Conservation (phyloP, 169 alveolate genomes). For the Besnoitia besnoiti region DNA sequence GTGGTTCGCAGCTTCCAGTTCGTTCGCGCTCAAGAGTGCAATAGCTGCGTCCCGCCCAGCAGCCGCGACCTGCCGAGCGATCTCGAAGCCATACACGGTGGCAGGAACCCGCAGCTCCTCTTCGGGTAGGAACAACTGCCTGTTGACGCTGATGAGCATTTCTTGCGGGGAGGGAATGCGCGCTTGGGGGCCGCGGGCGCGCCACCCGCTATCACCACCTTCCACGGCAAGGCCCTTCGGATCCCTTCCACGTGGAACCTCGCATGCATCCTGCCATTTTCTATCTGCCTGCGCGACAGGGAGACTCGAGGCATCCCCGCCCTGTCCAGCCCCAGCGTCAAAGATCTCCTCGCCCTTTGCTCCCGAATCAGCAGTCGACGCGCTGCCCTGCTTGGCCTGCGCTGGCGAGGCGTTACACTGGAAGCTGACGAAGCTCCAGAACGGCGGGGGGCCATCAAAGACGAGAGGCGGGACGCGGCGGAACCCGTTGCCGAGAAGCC, state of each 20-base stretch:
- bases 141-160: neutral
- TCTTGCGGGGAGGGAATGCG: neutral
- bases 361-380: too few relatives aligned
- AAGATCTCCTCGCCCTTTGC: too few relatives aligned
- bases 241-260: too few relatives aligned
- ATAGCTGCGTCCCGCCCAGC: conserved; percentile 18
- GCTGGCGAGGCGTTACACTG: too few relatives aligned
- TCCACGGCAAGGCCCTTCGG: too few relatives aligned
- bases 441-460: neutral
- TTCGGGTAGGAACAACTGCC: neutral
- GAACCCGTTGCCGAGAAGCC: neutral
- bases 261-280: too few relatives aligned
- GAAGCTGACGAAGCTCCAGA: conserved; percentile 23
- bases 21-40: neutral
- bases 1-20: neutral
- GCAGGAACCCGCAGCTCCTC: neutral
- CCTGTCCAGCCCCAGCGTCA: too few relatives aligned
- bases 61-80: neutral
- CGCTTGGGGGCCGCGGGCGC: too few relatives aligned
- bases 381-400: too few relatives aligned
- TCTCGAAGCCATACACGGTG: neutral
- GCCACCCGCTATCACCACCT: too few relatives aligned
- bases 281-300: too few relatives aligned
- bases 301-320: too few relatives aligned
- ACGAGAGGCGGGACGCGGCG: neutral